Percentiles rank a stretch among this genome's conserved stretches.
phyloP scores from a whole-genome alignment of 192 early-diverging fungal species.

The Umbelopsis sp. region DNA sequence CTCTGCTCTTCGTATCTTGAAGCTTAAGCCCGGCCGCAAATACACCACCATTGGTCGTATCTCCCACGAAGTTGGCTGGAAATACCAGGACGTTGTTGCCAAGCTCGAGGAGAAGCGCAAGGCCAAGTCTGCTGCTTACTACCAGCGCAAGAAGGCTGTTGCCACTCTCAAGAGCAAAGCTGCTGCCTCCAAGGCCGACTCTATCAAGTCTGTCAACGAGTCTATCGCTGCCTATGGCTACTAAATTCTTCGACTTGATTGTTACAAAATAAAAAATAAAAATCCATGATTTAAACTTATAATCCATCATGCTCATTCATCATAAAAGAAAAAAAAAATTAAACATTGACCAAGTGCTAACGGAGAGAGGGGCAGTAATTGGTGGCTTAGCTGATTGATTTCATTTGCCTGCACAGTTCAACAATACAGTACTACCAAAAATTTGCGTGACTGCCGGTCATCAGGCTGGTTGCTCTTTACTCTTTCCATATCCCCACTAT shows the following conservation, averaged over 20 bases:
- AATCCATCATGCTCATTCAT: neutral
- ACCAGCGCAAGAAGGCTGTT: conserved; percentile 83
- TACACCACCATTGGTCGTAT: conserved; percentile 94
- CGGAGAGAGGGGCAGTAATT: too few species aligned
- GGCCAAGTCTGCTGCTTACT: conserved; percentile 89
- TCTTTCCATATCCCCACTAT: neutral
- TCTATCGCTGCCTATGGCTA: conserved; percentile 59
- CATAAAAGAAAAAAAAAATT: neutral
- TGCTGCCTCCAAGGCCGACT: conserved; percentile 49
- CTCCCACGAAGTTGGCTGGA: conserved; percentile 98
- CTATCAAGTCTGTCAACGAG: conserved; percentile 60
- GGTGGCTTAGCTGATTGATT: conserved; percentile 3
- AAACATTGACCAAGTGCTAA: neutral
- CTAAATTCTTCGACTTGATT: conserved; percentile 40
- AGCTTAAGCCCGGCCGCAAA: conserved; percentile 97
- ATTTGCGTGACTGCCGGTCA: too few species aligned
- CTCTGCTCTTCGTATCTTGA: conserved; percentile 94
- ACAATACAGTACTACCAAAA: neutral
- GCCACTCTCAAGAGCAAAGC: conserved; percentile 38
- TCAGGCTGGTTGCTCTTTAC: too few species aligned
- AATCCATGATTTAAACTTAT: neutral
- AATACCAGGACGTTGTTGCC: conserved; percentile 97
- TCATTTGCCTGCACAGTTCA: neutral
- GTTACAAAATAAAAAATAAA: conserved; percentile 17
- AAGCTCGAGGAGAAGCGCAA: conserved; percentile 99